Base-by-base conservation (phyloP, 225 moss, liverwort and hornwort genomes). In the Rhytidiadelphus loreus region DNA sequence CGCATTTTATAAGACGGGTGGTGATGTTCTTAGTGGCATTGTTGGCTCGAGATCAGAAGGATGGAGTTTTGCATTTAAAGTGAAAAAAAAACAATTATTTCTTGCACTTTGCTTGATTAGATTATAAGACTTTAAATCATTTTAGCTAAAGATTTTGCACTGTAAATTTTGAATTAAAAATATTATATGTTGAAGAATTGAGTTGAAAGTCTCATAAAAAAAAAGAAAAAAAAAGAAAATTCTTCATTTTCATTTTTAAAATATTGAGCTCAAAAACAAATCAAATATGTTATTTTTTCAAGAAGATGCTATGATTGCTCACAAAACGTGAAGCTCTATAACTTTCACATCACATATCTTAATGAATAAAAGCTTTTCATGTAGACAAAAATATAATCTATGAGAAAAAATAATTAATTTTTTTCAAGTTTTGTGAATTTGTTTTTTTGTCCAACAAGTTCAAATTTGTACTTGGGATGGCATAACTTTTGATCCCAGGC, bases 21-120 rank as follows among this genome's bases (percentile, higher is more conserved):
- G n/a, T n/a, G n/a, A n/a, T n/a, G n/a, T n/a, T n/a, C n/a, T n/a
- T 37, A 1, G 8, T 53, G 14, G 24, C 53, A 52, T 76, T 52
- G 5, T 13, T 50, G 50, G 12, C 8, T 50, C 2, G 20, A 4
- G 5, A 15, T 2, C 3, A 5, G 9, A 43, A 1, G 8, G 8
- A 43, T 35, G 33, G 21, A 50, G 4, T 48, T 30, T 75, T 21
- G 13, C 7, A 33, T 13, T n/a, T n/a, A n/a, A n/a, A n/a, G n/a
- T n/a, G n/a, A n/a, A n/a, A n/a, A n/a, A n/a, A 69, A 41, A 26
- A 41, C 1, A 0, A 9, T 14, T 44, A 6, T 12, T 72, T 44
- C 2, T 8, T 16, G 0, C 15, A 26, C 4, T 3, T 28, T 26
- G 2, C 2, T 44, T 16, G 9, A 71, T 9, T 43, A 44, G 3